Percentiles rank a stretch among this genome's conserved stretches.
Evolutionary conservation across 305 asterid species (phyloP).

Genomic region (Lippia alba): DNA sequence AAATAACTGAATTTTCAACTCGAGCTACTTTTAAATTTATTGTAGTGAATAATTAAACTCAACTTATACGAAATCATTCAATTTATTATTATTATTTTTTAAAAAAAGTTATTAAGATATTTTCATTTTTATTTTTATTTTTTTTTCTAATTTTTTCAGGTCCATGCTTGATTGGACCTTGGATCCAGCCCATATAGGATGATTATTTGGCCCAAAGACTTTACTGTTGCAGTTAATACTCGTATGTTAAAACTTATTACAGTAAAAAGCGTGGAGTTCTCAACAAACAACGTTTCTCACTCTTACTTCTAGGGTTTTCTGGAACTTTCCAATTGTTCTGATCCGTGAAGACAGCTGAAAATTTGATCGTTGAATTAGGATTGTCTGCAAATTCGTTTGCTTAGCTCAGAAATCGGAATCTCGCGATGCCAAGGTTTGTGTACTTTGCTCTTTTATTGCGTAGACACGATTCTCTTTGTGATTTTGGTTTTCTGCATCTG

Average conservation of each 20-base stretch:
- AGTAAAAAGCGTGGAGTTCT: constrained; percentile 24
- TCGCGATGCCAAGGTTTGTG: constrained; percentile 49
- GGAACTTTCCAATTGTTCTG: constrained; percentile 7
- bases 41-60: too few relatives aligned
- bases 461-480: neutral
- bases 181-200: neutral
- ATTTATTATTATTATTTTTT: too few relatives aligned
- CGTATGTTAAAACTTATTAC: neutral
- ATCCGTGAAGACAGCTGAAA: constrained; percentile 29
- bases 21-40: too few relatives aligned
- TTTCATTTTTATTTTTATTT: neutral
- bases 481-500: constrained; percentile 3
- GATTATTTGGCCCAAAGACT: constrained; percentile 10
- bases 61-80: too few relatives aligned
- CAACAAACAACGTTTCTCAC: neutral
- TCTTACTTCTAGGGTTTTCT: constrained; percentile 41
- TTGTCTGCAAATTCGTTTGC: neutral
- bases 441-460: neutral
- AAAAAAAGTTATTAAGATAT: too few relatives aligned
- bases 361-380: constrained; percentile 15
- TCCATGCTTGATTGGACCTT: neutral
- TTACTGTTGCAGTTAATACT: neutral
- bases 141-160: neutral
- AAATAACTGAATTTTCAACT: too few relatives aligned
- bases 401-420: constrained; percentile 29